Base-by-base conservation (phyloP, 2,329 filamentous ascomycete genomes). In the Hypoxylon sp. region DNA sequence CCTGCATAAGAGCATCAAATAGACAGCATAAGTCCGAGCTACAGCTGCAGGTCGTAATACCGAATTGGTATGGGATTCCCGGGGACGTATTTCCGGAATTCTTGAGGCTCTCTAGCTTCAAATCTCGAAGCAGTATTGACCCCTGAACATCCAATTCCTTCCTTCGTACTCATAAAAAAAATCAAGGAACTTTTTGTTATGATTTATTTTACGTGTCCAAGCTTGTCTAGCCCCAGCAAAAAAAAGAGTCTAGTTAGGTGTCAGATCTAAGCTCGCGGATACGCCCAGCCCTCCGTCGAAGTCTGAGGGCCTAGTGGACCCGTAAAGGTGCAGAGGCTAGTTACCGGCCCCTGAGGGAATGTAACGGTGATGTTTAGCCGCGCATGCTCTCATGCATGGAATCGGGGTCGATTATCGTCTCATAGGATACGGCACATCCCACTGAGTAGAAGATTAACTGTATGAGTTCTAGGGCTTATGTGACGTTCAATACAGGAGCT, bases 361-460 rank as follows among this genome's bases (percentile, higher is more conserved):
- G 68, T 67, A 69, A 71, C 68, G 13, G 66, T 71, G 63, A 68
- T 62, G 30, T 67, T 71, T 71, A 71, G 68, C 65, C 68, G 65
- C 57, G 68, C 62, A 69, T 63, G 49, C 48, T 56, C 57, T 68
- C 60, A 61, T 67, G 66, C 65, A 71, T 38, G 41, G 56, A 61
- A 71, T 66, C 60, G 65, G 62, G 58, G 63, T 56, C 53, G 52
- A 49, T 64, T 63, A 48, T 62, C 65, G 62, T 68, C 55, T 66
- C 57, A 68, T 60, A 60, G 46, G 61, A 59, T 45, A 67, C 59
- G 56, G 55, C 68, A 66, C 60, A 70, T 66, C 60, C 43, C 45
- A 51, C 30, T 56, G 14, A 32, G 55, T 48, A 65, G 23, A 56
- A 58, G 10, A 55, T 51, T 62, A 45, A 28, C 65, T 56, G 25